Percentiles rank a stretch among this genome's conserved stretches.
phyloP scores from a whole-genome alignment of 441 rosid species.

The Francoa sonchifolia region DNA sequence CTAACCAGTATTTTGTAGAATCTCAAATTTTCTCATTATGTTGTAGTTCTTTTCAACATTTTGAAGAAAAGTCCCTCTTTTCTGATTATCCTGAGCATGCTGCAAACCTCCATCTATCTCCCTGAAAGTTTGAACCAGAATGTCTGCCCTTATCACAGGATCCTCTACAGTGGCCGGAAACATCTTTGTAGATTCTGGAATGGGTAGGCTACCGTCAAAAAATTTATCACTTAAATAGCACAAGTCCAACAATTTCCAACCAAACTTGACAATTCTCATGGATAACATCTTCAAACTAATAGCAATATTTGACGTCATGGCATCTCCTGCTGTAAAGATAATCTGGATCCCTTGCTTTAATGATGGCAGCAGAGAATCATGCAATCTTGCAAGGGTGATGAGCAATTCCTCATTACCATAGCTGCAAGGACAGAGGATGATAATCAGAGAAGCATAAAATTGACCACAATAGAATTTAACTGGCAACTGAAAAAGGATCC shows the following conservation, averaged over 20 bases:
- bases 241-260: constrained; percentile 65
- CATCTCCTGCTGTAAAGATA: constrained; percentile 35
- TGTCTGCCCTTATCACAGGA: constrained; percentile 75
- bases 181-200: constrained; percentile 55
- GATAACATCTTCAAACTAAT: constrained; percentile 68
- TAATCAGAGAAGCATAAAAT: no score
- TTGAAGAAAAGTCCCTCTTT: constrained; percentile 38
- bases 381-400: constrained; percentile 50
- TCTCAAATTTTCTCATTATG: constrained; percentile 44
- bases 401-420: constrained; percentile 74
- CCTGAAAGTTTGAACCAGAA: constrained; percentile 65
- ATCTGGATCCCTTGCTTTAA: constrained; percentile 45
- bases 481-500: background rate
- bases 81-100: constrained; percentile 38
- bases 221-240: constrained; percentile 60
- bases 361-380: constrained; percentile 78
- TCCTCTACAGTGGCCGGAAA: constrained; percentile 85
- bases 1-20: constrained; percentile 57
- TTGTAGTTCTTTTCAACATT: constrained; percentile 48
- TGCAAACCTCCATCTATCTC: constrained; percentile 57
- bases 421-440: constrained; percentile 38
- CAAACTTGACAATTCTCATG: constrained; percentile 47
- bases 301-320: constrained; percentile 29
- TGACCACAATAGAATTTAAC: no score
- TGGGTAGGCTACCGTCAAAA: constrained; percentile 25